Evolutionary conservation across 192 early-diverging fungal genomes (phyloP).

Genomic region (Podochytrium sp.): DNA sequence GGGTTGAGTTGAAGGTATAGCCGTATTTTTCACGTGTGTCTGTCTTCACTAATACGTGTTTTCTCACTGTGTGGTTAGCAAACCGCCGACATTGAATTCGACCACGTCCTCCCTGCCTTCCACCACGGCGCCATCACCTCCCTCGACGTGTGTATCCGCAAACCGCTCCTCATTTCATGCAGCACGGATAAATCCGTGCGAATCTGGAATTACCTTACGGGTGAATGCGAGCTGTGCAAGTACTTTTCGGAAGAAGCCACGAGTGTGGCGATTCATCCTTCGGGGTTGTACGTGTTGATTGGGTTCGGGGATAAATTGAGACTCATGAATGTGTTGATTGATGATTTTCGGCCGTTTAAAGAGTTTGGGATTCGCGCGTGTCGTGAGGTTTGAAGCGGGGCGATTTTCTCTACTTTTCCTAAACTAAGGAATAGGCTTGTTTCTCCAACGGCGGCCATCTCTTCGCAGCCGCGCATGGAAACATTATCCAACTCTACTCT

Average conservation of each 20-base stretch:
- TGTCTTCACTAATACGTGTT: no score
- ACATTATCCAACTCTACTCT: conserved; percentile 56
- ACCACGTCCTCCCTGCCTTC: conserved; percentile 43
- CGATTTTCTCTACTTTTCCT: conserved; percentile 7
- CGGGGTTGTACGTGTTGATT: conserved; percentile 57
- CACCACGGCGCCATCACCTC: conserved; percentile 54
- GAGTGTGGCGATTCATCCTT: conserved; percentile 59
- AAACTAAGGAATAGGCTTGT: conserved; percentile 41
- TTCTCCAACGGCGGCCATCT: conserved; percentile 62
- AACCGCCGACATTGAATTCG: conserved; percentile 45
- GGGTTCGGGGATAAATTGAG: conserved; percentile 64
- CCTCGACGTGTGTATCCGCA: conserved; percentile 57
- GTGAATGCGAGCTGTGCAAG: conserved; percentile 54
- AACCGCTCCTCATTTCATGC: conserved; percentile 57
- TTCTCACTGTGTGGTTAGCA: not conserved
- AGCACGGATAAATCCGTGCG: conserved; percentile 51
- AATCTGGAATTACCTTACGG: conserved; percentile 61
- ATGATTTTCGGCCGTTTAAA: conserved; percentile 55
- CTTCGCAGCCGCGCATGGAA: conserved; percentile 60
- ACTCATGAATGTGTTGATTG: conserved; percentile 60
- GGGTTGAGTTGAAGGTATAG: conserved; percentile 35
- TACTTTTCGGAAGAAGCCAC: conserved; percentile 58
- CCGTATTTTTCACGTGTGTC: not conserved
- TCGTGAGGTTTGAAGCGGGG: conserved; percentile 44
- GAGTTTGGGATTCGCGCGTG: conserved; percentile 60